Evolutionary conservation across 179 eudicot species (phyloP).

Genomic region (Beta corolliflora): DNA sequence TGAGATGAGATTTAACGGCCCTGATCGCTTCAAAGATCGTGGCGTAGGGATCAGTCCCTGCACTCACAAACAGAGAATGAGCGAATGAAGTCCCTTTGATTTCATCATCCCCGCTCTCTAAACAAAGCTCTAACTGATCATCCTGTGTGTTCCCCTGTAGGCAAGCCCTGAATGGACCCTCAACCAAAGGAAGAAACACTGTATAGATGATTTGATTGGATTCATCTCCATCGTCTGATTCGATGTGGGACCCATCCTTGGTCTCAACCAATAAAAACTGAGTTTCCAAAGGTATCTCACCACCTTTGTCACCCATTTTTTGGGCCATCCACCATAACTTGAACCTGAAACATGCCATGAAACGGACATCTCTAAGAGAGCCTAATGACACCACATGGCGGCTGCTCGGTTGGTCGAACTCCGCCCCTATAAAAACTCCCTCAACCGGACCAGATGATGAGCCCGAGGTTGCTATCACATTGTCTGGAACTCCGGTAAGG

Average conservation of each 20-base stretch:
- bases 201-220: constrained; percentile 48
- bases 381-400: constrained; percentile 73
- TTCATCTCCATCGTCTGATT: constrained; percentile 41
- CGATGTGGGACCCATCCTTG: constrained; percentile 57
- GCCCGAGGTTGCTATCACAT: constrained; percentile 59
- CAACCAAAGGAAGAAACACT: constrained; percentile 77
- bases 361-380: constrained; percentile 57
- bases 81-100: constrained; percentile 49
- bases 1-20: constrained; percentile 69
- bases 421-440: constrained; percentile 75
- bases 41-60: constrained; percentile 73
- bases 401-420: constrained; percentile 44
- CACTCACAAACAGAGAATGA: constrained; percentile 54
- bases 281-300: constrained; percentile 87
- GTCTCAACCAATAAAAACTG: constrained; percentile 82
- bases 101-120: constrained; percentile 80
- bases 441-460: constrained; percentile 58
- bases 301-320: constrained; percentile 74
- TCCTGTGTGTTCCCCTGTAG: constrained; percentile 72
- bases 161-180: constrained; percentile 82
- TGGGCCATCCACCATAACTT: constrained; percentile 99
- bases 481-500: constrained; percentile 62
- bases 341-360: constrained; percentile 81
- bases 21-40: constrained; percentile 62
- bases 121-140: constrained; percentile 66